Evolutionary conservation across 768 basidiomycete species (phyloP).

Genomic region (Vishniacozyma victoriae): DNA sequence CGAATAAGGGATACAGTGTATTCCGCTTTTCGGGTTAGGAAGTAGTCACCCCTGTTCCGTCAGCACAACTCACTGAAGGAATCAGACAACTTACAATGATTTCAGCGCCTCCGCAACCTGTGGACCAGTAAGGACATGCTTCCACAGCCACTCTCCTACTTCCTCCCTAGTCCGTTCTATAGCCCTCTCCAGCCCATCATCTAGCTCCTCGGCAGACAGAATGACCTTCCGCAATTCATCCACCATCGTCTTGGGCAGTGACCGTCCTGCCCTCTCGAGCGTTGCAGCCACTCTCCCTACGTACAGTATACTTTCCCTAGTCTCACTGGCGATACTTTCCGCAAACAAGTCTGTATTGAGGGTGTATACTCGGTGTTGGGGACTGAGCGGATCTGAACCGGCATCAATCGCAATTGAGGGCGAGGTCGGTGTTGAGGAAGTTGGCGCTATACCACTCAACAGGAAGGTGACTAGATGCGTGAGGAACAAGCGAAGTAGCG

Average conservation of each 20-base stretch:
- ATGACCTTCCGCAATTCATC: constrained; percentile 61
- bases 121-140: constrained; percentile 73
- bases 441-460: constrained; percentile 65
- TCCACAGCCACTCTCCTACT: constrained; percentile 91
- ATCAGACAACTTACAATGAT: constrained; percentile 59
- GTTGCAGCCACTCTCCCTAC: constrained; percentile 81
- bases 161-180: constrained; percentile 70
- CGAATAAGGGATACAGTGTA: constrained; percentile 75
- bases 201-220: constrained; percentile 51
- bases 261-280: constrained; percentile 67
- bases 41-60: constrained; percentile 68
- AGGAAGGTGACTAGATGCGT: constrained; percentile 76
- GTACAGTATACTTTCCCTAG: constrained; percentile 75
- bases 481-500: constrained; percentile 77
- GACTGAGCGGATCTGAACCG: constrained; percentile 60
- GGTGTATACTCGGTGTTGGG: constrained; percentile 52
- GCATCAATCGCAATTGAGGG: constrained; percentile 24
- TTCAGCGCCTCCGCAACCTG: constrained; percentile 80
- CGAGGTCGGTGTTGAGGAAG: constrained; percentile 12
- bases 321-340: constrained; percentile 63
- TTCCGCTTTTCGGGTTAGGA: constrained; percentile 80
- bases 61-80: constrained; percentile 1
- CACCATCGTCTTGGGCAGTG: constrained; percentile 64
- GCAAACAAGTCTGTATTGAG: constrained; percentile 67
- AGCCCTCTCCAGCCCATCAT: constrained; percentile 69